Conservation (phyloP, 192 early-diverging fungal species). For the Coemansia sp. region DNA sequence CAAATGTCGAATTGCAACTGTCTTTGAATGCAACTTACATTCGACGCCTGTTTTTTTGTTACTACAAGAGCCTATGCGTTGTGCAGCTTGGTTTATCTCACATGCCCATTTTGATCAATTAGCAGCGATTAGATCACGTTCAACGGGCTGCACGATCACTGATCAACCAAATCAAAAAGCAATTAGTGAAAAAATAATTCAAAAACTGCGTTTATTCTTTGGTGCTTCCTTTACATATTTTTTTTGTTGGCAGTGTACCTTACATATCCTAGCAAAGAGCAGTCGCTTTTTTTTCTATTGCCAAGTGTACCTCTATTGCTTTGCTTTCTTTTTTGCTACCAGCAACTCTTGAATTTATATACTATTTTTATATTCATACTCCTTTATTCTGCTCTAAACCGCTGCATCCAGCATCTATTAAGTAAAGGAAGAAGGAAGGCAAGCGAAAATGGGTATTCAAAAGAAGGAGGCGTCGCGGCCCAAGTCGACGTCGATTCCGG, state of each 20-base stretch:
- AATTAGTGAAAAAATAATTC: not conserved
- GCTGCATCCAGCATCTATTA: not conserved
- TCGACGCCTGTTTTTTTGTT: too few species aligned
- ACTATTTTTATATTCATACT: too few species aligned
- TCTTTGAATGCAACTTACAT: too few species aligned
- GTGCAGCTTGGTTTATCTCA: too few species aligned
- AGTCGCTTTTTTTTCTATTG: not conserved
- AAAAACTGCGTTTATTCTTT: not conserved
- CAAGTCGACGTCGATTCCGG: slow-evolving; percentile 44
- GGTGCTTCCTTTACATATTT: not conserved
- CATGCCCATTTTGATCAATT: too few species aligned
- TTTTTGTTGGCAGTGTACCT: not conserved
- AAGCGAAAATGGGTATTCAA: slow-evolving; percentile 35
- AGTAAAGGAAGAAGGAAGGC: not conserved
- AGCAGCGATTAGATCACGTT: too few species aligned
- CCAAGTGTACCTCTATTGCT: not conserved
- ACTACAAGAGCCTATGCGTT: too few species aligned
- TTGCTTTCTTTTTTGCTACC: not conserved
- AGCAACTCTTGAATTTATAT: not conserved
- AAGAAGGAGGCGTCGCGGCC: slow-evolving; percentile 51
- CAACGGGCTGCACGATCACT: too few species aligned
- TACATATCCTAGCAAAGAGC: too few species aligned
- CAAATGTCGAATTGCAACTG: too few species aligned
- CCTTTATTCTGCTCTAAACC: too few species aligned
- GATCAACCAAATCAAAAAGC: not conserved